phyloP scores from a whole-genome alignment of 23 red algal genomes.

The Pyropia haitanensis region DNA sequence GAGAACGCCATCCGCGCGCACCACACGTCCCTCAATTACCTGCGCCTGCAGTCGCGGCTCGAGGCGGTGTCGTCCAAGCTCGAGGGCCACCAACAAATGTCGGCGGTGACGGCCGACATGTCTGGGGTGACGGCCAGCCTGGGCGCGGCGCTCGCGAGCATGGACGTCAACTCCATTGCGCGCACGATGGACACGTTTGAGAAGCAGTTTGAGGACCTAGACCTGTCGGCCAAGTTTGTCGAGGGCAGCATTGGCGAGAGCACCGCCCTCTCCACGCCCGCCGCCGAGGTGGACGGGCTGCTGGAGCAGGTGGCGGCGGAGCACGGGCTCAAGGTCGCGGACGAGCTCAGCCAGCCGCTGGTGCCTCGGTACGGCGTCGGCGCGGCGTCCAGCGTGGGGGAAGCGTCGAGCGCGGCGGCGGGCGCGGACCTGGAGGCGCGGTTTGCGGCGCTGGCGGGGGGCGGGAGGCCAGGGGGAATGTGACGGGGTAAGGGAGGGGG shows the following conservation, averaged over 20 bases:
- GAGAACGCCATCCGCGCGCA: conserved; percentile 89
- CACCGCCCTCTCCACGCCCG: conserved; percentile 57
- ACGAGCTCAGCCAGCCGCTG: conserved; percentile 12
- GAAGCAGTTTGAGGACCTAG: conserved; percentile 75
- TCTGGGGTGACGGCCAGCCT: conserved; percentile 55
- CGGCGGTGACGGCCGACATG: conserved; percentile 57
- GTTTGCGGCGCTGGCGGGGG: no score
- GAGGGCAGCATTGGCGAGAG: conserved; percentile 72
- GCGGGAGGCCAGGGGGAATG: no score
- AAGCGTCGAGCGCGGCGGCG: no score
- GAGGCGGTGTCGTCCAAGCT: conserved; percentile 87
- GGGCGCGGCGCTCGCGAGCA: conserved; percentile 55
- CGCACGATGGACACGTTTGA: conserved; percentile 82
- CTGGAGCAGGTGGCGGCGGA: conserved; percentile 76
- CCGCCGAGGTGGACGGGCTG: conserved; percentile 72
- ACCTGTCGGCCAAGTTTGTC: conserved; percentile 68
- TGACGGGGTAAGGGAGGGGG: no score
- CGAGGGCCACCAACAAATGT: conserved; percentile 63
- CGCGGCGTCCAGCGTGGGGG: no score
- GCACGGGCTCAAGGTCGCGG: conserved; percentile 62
- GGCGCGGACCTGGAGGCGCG: no score
- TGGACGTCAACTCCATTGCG: conserved; percentile 85
- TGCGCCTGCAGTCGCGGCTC: conserved; percentile 66
- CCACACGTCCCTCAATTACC: conserved; percentile 62
- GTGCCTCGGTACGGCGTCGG: no score